phyloP scores from a whole-genome alignment of 1,139 yeast genomes.

The Magnusiomyces clavatus region DNA sequence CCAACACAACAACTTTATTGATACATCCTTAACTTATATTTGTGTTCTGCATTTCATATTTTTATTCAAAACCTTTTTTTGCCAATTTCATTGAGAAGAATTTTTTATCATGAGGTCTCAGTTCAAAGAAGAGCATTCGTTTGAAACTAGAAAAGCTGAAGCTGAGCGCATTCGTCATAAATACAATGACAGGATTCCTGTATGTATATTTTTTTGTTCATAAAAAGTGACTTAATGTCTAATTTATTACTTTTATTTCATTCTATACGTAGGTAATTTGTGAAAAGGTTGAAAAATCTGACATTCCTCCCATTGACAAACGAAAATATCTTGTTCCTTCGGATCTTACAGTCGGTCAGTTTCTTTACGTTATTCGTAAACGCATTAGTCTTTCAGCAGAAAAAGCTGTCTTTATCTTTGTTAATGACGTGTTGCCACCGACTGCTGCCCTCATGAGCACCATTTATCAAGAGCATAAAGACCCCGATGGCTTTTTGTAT shows the following conservation, averaged over 20 bases:
- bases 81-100: background rate
- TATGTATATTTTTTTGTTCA: background rate
- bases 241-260: background rate
- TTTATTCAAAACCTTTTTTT: background rate
- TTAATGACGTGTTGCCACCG: constrained; percentile 93
- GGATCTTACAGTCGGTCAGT: constrained; percentile 94
- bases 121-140: constrained; percentile 87
- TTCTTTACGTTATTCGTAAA: constrained; percentile 93
- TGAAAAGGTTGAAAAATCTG: constrained; percentile 95
- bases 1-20: background rate
- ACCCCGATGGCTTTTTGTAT: constrained; percentile 93
- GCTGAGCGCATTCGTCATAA: constrained; percentile 86
- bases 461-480: constrained; percentile 93
- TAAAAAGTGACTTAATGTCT: no score
- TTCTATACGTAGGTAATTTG: constrained; percentile 44
- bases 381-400: constrained; percentile 94
- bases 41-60: background rate
- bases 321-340: constrained; percentile 94
- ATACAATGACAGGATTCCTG: constrained; percentile 90
- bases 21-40: background rate
- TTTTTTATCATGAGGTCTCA: constrained; percentile 59
- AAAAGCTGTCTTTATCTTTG: constrained; percentile 95
- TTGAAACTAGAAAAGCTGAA: constrained; percentile 92
- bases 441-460: constrained; percentile 95
- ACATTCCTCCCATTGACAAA: constrained; percentile 92